These are phyloP conservation scores for Aspergillus uvarum DNA, from an alignment of 2,329 filamentous ascomycete genomes.

Conservation along the genomic window DNA sequence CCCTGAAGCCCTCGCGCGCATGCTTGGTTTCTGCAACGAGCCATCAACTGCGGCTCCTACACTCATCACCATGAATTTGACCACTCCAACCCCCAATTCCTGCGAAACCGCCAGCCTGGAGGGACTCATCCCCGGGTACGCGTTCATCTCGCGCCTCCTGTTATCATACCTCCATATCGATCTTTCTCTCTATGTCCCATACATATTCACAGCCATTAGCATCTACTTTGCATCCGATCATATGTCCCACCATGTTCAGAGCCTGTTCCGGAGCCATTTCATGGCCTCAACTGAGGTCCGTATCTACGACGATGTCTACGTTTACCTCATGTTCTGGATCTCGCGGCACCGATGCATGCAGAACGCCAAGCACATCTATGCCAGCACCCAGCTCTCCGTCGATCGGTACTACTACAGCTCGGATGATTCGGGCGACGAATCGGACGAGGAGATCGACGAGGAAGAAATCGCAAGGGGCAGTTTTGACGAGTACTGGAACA, in stretches of 20 bases:
- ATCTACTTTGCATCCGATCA: conserved; percentile 56
- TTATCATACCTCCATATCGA: conserved; percentile 62
- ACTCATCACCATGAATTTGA: conserved; percentile 9
- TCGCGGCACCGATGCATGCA: conserved; percentile 62
- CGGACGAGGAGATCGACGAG: conserved; percentile 30
- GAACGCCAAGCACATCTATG: conserved; percentile 61
- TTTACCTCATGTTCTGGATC: conserved; percentile 70
- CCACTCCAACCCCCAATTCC: conserved; percentile 13
- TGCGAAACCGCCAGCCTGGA: conserved; percentile 49
- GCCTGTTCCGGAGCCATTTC: conserved; percentile 54
- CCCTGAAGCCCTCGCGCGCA: too few species aligned
- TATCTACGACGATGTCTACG: conserved; percentile 70
- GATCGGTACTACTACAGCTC: conserved; percentile 31
- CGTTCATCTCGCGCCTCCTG: conserved; percentile 54
- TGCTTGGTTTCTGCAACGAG: not conserved
- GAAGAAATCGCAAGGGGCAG: conserved; percentile 39
- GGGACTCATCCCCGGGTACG: conserved; percentile 66
- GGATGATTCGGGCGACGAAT: conserved; percentile 21
- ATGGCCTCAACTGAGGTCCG: conserved; percentile 67
- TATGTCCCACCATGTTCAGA: conserved; percentile 49
- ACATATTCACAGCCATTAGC: conserved; percentile 53
- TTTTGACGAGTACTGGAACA: conserved; percentile 44
- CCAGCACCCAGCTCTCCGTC: conserved; percentile 59
- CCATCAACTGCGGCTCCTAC: not conserved
- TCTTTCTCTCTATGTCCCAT: conserved; percentile 61